Conservation (phyloP, 306 rosid genomes). For the Glycine tomentella region DNA sequence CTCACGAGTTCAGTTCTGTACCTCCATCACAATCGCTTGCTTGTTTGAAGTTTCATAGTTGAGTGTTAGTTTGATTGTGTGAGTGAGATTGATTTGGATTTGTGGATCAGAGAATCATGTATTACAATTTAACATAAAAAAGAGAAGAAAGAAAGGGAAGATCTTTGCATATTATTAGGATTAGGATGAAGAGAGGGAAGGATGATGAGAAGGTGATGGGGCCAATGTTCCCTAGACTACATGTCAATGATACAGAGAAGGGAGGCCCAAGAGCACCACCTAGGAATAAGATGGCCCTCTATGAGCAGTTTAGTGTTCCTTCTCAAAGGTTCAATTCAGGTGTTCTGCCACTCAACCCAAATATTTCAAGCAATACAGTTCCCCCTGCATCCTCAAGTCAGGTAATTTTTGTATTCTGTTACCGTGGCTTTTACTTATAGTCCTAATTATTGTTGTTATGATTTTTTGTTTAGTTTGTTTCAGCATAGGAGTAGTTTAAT, state of each 20-base stretch:
- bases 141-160: not conserved
- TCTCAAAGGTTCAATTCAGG: slow-evolving; percentile 71
- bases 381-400: slow-evolving; percentile 68
- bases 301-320: slow-evolving; percentile 91
- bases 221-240: slow-evolving; percentile 95
- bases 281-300: slow-evolving; percentile 99
- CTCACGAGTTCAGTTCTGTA: slow-evolving; percentile 26
- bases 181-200: slow-evolving; percentile 75
- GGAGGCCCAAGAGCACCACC: slow-evolving; percentile 99
- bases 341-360: slow-evolving; percentile 52
- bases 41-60: not conserved
- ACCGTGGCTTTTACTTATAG: too few relatives aligned
- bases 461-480: slow-evolving; percentile 18
- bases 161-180: slow-evolving; percentile 37
- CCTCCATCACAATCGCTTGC: not conserved
- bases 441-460: not conserved
- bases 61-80: slow-evolving; percentile 1
- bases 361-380: slow-evolving; percentile 45
- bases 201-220: slow-evolving; percentile 84
- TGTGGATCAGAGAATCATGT: slow-evolving; percentile 44
- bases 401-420: slow-evolving; percentile 51
- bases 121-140: slow-evolving; percentile 19
- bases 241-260: slow-evolving; percentile 88
- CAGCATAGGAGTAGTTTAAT: slow-evolving; percentile 8
- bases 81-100: slow-evolving; percentile 39